Percentiles rank a stretch among this genome's conserved stretches.
Evolutionary conservation across 1,284 basidiomycete species (phyloP).

Genomic region (Heterobasidion occidentale): DNA sequence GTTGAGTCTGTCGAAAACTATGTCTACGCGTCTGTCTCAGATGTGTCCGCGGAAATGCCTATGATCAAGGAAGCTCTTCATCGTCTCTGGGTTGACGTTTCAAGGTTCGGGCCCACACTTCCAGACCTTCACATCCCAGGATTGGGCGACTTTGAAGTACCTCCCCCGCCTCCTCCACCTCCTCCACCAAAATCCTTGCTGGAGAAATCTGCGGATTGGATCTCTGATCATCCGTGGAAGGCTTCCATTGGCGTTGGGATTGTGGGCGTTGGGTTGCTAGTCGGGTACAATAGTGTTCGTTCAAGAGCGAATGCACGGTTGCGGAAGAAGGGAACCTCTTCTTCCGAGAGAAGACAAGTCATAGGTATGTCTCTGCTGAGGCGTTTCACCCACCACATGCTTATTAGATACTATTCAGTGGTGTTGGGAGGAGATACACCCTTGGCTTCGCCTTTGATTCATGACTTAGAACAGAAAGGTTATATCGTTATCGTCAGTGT

Average conservation of each 20-base stretch:
- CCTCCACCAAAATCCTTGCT: slow-evolving; percentile 37
- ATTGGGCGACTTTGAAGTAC: slow-evolving; percentile 65
- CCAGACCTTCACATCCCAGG: slow-evolving; percentile 56
- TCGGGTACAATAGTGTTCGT: slow-evolving; percentile 37
- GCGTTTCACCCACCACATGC: background rate
- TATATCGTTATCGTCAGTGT: slow-evolving; percentile 79
- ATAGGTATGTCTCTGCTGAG: slow-evolving; percentile 45
- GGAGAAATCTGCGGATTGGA: slow-evolving; percentile 42
- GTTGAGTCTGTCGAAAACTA: slow-evolving; percentile 60
- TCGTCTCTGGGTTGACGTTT: slow-evolving; percentile 68
- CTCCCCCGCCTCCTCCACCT: slow-evolving; percentile 56
- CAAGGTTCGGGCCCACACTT: slow-evolving; percentile 68
- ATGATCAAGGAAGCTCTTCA: slow-evolving; percentile 57
- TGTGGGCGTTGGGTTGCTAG: slow-evolving; percentile 51
- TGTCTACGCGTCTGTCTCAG: slow-evolving; percentile 48
- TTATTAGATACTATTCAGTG: slow-evolving; percentile 33
- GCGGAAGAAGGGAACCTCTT: slow-evolving; percentile 25
- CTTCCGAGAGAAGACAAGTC: slow-evolving; percentile 51
- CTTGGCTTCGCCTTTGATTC: slow-evolving; percentile 59
- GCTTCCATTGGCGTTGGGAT: slow-evolving; percentile 44
- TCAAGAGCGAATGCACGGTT: slow-evolving; percentile 15
- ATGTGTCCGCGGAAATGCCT: slow-evolving; percentile 51
- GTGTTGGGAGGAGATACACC: slow-evolving; percentile 73
- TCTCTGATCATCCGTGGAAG: slow-evolving; percentile 50
- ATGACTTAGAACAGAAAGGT: slow-evolving; percentile 65